Percentiles rank a stretch among this genome's conserved stretches.
These are phyloP conservation scores for Hippophae tibetana DNA, from an alignment of 306 rosid genomes.

Conservation along the genomic window DNA sequence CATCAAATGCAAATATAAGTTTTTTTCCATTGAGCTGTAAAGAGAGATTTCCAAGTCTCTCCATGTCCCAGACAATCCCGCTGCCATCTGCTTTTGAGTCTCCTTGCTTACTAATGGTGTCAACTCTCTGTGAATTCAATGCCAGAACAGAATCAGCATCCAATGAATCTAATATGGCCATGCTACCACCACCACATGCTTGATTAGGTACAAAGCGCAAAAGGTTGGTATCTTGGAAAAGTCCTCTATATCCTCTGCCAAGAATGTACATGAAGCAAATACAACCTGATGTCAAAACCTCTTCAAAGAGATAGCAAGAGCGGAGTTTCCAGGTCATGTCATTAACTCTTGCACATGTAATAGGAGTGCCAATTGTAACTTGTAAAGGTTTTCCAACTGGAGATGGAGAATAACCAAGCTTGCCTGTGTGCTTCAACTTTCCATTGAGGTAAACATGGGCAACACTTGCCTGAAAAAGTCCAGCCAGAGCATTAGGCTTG, in stretches of 20 bases:
- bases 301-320: constrained; percentile 97
- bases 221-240: constrained; percentile 94
- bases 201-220: constrained; percentile 90
- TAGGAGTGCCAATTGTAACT: constrained; percentile 82
- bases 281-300: constrained; percentile 83
- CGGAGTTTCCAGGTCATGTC: constrained; percentile 87
- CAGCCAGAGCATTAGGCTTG: constrained; percentile 99
- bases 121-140: constrained; percentile 66
- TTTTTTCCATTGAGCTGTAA: constrained; percentile 92
- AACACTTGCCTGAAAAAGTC: constrained; percentile 95
- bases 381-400: constrained; percentile 88
- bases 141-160: constrained; percentile 67
- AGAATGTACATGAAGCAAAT: constrained; percentile 93
- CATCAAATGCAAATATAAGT: constrained; percentile 96
- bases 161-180: constrained; percentile 95
- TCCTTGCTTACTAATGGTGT: constrained; percentile 51
- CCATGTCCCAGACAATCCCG: constrained; percentile 99
- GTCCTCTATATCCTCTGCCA: constrained; percentile 98
- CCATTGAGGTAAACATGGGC: constrained; percentile 95
- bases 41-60: constrained; percentile 83
- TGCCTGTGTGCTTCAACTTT: constrained; percentile 89
- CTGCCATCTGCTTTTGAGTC: constrained; percentile 88
- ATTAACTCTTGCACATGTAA: constrained; percentile 61
- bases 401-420: constrained; percentile 93
- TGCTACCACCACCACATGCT: constrained; percentile 98